phyloP scores from a whole-genome alignment of 2,329 filamentous ascomycete genomes.

The Chaetothyriales sp. region DNA sequence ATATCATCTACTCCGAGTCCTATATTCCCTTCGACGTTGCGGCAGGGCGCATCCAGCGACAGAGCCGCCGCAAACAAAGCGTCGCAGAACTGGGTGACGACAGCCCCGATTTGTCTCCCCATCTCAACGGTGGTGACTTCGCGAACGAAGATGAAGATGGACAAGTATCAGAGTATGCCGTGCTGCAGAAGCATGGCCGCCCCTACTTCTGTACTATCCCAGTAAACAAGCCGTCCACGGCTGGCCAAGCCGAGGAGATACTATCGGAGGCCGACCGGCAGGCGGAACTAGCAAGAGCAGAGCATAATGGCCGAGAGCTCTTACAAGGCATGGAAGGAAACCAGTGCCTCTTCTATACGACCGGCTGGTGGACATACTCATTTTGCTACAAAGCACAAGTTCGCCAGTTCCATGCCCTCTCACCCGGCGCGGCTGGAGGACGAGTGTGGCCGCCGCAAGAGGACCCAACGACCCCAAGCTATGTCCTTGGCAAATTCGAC shows the following conservation, averaged over 20 bases:
- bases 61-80: background rate
- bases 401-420: slow-evolving; percentile 77
- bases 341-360: slow-evolving; percentile 64
- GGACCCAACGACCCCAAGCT: slow-evolving; percentile 63
- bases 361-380: slow-evolving; percentile 91
- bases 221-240: slow-evolving; percentile 45
- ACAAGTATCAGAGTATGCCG: background rate
- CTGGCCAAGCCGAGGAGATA: slow-evolving; percentile 54
- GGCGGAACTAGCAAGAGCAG: slow-evolving; percentile 64
- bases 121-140: slow-evolving; percentile 3
- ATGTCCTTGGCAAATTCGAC: slow-evolving; percentile 54
- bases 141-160: slow-evolving; percentile 48
- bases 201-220: slow-evolving; percentile 80
- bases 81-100: background rate
- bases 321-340: slow-evolving; percentile 61
- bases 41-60: slow-evolving; percentile 46
- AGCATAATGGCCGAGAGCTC: slow-evolving; percentile 65
- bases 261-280: slow-evolving; percentile 55
- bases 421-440: slow-evolving; percentile 50
- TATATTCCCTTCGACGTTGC: slow-evolving; percentile 55
- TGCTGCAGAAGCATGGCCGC: slow-evolving; percentile 35
- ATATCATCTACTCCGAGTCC: slow-evolving; percentile 60
- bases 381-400: slow-evolving; percentile 85
- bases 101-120: background rate
- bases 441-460: slow-evolving; percentile 57